phyloP scores from a whole-genome alignment of 768 basidiomycete species.

The Pleurotus cornucopiae region DNA sequence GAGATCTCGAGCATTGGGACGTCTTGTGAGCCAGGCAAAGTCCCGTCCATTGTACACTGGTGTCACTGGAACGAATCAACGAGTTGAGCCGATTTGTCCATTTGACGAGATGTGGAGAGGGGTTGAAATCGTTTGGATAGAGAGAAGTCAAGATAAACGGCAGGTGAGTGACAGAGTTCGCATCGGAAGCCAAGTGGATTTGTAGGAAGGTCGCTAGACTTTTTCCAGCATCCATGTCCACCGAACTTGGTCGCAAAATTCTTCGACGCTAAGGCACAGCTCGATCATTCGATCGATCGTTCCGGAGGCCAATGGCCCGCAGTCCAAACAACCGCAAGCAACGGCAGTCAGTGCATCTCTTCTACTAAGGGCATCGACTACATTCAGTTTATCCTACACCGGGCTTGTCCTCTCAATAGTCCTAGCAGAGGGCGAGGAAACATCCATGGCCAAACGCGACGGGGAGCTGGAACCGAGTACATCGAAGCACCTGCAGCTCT shows the following conservation, averaged over 20 bases:
- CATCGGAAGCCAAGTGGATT: constrained; percentile 68
- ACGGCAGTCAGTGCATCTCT: background rate
- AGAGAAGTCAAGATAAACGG: constrained; percentile 58
- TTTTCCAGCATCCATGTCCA: constrained; percentile 41
- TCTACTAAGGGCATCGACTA: no score
- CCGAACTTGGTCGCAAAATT: no score
- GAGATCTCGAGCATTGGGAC: constrained; percentile 46
- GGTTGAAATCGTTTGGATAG: constrained; percentile 43
- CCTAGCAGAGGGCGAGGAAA: background rate
- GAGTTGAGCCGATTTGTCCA: constrained; percentile 75
- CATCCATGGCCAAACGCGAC: background rate
- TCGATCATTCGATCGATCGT: background rate
- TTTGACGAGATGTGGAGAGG: constrained; percentile 67
- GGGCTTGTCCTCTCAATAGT: no score
- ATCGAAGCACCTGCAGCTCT: constrained; percentile 21
- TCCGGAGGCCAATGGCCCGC: background rate
- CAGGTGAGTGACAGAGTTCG: constrained; percentile 52
- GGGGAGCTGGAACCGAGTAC: background rate
- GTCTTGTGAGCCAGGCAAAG: constrained; percentile 71
- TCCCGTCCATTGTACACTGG: constrained; percentile 78
- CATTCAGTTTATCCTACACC: no score
- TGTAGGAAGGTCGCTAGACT: constrained; percentile 64
- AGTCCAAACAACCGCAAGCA: background rate
- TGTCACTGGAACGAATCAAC: constrained; percentile 71
- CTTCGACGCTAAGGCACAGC: background rate